These are phyloP conservation scores for Acer yangbiense DNA, from an alignment of 345 rosid species.

Conservation along the genomic window DNA sequence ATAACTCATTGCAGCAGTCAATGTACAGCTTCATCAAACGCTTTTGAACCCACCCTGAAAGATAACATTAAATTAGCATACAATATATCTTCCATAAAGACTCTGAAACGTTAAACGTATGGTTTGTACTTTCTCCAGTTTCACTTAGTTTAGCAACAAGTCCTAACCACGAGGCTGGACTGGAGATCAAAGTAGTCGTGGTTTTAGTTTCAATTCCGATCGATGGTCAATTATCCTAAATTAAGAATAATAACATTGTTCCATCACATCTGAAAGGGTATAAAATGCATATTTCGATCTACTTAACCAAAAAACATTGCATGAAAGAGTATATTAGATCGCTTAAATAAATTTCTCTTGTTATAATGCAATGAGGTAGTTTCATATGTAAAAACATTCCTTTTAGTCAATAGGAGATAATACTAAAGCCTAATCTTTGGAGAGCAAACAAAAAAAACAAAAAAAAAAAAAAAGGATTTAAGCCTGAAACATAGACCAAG, in stretches of 20 bases:
- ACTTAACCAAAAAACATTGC: not conserved
- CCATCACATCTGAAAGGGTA: too few relatives aligned
- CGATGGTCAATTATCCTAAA: too few relatives aligned
- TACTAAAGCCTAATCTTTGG: not conserved
- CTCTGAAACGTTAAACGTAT: not conserved
- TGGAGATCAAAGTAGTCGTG: too few relatives aligned
- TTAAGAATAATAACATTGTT: not conserved
- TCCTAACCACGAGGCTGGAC: too few relatives aligned
- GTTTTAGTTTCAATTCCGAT: too few relatives aligned
- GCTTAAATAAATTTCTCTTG: not conserved
- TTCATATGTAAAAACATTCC: not conserved
- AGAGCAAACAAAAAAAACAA: slow-evolving; percentile 15
- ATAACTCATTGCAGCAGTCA: too few relatives aligned
- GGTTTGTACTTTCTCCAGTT: not conserved
- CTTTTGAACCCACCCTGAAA: slow-evolving; percentile 94
- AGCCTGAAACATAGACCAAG: not conserved
- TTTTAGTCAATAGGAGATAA: not conserved
- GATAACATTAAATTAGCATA: not conserved
- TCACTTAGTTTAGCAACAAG: too few relatives aligned
- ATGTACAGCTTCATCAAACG: too few relatives aligned
- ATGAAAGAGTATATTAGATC: not conserved
- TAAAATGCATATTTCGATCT: not conserved
- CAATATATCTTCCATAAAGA: not conserved
- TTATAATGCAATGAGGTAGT: not conserved
- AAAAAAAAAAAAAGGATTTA: not conserved